Percentiles rank a stretch among this genome's conserved stretches.
These are phyloP conservation scores for Cercospora berteroae DNA, from an alignment of 2,329 filamentous ascomycete species.

Conservation along the genomic window DNA sequence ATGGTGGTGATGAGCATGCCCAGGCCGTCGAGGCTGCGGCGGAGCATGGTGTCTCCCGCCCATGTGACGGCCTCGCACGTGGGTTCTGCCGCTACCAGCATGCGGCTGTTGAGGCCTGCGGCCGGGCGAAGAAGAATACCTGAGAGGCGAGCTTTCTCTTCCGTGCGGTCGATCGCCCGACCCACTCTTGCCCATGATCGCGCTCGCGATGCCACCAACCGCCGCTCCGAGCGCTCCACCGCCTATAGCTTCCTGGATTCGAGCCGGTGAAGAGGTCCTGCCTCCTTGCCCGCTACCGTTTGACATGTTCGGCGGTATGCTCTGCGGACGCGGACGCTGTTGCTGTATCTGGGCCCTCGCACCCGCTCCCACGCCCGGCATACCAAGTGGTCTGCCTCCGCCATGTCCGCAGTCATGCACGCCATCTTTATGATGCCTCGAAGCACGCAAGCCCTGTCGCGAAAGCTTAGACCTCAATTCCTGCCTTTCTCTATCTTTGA, in stretches of 20 bases:
- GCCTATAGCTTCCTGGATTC: constrained; percentile 57
- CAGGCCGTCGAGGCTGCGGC: not conserved
- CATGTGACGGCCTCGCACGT: not conserved
- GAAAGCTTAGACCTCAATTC: constrained; percentile 73
- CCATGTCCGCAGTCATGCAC: constrained; percentile 85
- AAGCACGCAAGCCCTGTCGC: constrained; percentile 71
- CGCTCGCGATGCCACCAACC: constrained; percentile 64
- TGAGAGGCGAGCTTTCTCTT: not conserved
- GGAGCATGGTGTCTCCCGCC: not conserved
- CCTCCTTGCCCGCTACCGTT: constrained; percentile 31
- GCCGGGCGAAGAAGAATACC: not conserved
- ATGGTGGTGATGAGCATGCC: not conserved
- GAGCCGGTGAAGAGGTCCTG: constrained; percentile 26
- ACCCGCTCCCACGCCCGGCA: constrained; percentile 61
- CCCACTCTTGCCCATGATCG: constrained; percentile 34
- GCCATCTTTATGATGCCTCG: constrained; percentile 82
- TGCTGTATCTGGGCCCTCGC: constrained; percentile 46
- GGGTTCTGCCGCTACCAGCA: not conserved
- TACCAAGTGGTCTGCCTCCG: constrained; percentile 74
- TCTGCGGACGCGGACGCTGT: constrained; percentile 40
- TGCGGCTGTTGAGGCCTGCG: not conserved
- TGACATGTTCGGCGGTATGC: constrained; percentile 38
- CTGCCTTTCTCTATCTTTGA: constrained; percentile 61
- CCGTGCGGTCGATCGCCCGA: not conserved
- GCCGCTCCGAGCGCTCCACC: constrained; percentile 68